Evolutionary conservation across 2,329 filamentous ascomycete species (phyloP).

Genomic region (Cylindrodendrum hubeiense): DNA sequence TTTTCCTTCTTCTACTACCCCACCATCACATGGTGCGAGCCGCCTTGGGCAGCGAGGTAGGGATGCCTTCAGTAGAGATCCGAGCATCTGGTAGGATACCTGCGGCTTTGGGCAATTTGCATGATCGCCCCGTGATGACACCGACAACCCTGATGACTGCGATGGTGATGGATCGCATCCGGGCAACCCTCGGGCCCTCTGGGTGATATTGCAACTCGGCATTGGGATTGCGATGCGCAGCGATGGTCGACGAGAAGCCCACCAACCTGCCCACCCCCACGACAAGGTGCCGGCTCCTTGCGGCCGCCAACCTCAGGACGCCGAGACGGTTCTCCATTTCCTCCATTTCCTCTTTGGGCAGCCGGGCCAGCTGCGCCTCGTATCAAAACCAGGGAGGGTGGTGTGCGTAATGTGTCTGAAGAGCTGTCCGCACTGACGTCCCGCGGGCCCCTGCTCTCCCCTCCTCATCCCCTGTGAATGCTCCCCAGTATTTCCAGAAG

Average conservation of each 20-base stretch:
- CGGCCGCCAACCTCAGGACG: conserved; percentile 44
- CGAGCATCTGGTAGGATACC: conserved; percentile 21
- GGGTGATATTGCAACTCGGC: background rate
- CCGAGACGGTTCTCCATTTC: conserved; percentile 23
- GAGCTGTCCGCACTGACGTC: conserved; percentile 35
- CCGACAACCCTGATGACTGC: background rate
- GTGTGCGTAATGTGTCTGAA: conserved; percentile 27
- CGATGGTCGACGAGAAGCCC: background rate
- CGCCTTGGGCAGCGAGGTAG: conserved; percentile 13
- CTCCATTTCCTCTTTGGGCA: conserved; percentile 37
- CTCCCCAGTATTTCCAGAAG: conserved; percentile 17
- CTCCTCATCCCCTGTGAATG: background rate
- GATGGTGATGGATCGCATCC: conserved; percentile 20
- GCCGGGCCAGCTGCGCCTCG: conserved; percentile 27
- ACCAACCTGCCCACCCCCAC: background rate
- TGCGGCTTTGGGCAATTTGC: conserved; percentile 3
- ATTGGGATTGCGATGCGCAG: background rate
- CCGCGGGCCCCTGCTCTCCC: conserved; percentile 17
- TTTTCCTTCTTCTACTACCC: conserved; percentile 16
- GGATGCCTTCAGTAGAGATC: conserved; percentile 14
- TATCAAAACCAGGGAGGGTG: conserved; percentile 33
- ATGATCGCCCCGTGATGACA: conserved; percentile 9
- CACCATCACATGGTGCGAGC: conserved; percentile 17
- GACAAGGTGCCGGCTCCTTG: conserved; percentile 32
- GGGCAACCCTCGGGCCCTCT: background rate